Conservation (phyloP, 805 yeast species). For the Saitoella complicata region DNA sequence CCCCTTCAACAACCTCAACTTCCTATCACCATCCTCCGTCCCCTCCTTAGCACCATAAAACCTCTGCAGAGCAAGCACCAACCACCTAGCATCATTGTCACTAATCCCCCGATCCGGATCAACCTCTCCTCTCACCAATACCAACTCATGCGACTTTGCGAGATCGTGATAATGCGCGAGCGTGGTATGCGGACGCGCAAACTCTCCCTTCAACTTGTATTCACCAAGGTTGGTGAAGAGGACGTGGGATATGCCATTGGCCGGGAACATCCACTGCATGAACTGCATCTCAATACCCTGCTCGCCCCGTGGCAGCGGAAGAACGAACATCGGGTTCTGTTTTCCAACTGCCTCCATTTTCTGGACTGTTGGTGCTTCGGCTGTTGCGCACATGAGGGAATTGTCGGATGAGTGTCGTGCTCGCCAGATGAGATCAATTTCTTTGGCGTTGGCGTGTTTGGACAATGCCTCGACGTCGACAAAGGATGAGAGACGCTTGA, state of each 20-base stretch:
- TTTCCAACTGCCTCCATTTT: conserved; percentile 49
- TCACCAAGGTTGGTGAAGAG: conserved; percentile 84
- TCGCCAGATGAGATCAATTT: conserved; percentile 78
- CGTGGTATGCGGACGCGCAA: conserved; percentile 89
- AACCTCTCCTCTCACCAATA: conserved; percentile 73
- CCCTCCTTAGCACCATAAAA: conserved; percentile 46
- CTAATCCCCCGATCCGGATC: conserved; percentile 56
- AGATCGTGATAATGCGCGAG: conserved; percentile 75
- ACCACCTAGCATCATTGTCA: conserved; percentile 59
- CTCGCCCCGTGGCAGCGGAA: conserved; percentile 63
- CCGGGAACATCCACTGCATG: conserved; percentile 86
- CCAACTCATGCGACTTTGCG: conserved; percentile 37
- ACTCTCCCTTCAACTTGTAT: conserved; percentile 77
- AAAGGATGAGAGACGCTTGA: conserved; percentile 55
- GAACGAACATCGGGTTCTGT: conserved; percentile 64
- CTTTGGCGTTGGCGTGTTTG: conserved; percentile 30
- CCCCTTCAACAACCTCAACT: conserved; percentile 34
- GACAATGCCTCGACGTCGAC: conserved; percentile 51
- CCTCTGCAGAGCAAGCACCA: conserved; percentile 61
- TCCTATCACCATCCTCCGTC: conserved; percentile 28
- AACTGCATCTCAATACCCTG: conserved; percentile 61
- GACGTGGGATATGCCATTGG: conserved; percentile 70
- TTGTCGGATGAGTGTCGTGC: conserved; percentile 58
- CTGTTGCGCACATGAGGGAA: conserved; percentile 46
- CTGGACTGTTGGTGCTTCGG: conserved; percentile 44